These are phyloP conservation scores for Aspergillus jensenii DNA, from an alignment of 2,329 filamentous ascomycete species.

Conservation along the genomic window DNA sequence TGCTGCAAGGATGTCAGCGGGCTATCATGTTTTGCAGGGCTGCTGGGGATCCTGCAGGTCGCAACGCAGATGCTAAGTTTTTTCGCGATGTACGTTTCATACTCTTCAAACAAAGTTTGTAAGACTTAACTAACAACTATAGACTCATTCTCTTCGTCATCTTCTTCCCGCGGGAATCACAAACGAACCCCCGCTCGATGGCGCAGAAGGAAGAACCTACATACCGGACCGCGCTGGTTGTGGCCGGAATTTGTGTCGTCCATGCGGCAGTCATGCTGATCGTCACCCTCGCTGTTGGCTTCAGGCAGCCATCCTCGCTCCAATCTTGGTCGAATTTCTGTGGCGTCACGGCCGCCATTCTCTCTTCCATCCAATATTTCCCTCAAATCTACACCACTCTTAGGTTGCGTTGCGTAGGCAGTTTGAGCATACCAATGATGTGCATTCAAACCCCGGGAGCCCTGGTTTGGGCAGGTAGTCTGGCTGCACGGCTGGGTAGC, in stretches of 20 bases:
- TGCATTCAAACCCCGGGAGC: slow-evolving; percentile 94
- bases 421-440: slow-evolving; percentile 96
- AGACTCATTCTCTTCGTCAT: slow-evolving; percentile 92
- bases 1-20: slow-evolving; percentile 82
- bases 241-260: slow-evolving; percentile 70
- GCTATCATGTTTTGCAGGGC: slow-evolving; percentile 79
- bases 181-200: slow-evolving; percentile 46
- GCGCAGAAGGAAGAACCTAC: slow-evolving; percentile 55
- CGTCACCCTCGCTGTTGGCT: slow-evolving; percentile 64
- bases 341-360: slow-evolving; percentile 72
- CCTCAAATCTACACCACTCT: slow-evolving; percentile 95
- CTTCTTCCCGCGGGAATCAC: slow-evolving; percentile 74
- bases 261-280: slow-evolving; percentile 71
- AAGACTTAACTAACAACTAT: slow-evolving; percentile 4
- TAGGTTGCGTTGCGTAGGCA: slow-evolving; percentile 79
- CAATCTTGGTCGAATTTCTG: slow-evolving; percentile 81
- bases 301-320: slow-evolving; percentile 63
- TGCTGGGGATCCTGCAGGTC: slow-evolving; percentile 88
- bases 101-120: not conserved
- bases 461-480: slow-evolving; percentile 81
- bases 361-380: slow-evolving; percentile 87
- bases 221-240: slow-evolving; percentile 75
- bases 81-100: slow-evolving; percentile 71
- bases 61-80: slow-evolving; percentile 92
- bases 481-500: slow-evolving; percentile 75